Percentiles rank a stretch among this genome's conserved stretches.
phyloP scores from a whole-genome alignment of 257 asterid species.

The Solanum pimpinellifolium region DNA sequence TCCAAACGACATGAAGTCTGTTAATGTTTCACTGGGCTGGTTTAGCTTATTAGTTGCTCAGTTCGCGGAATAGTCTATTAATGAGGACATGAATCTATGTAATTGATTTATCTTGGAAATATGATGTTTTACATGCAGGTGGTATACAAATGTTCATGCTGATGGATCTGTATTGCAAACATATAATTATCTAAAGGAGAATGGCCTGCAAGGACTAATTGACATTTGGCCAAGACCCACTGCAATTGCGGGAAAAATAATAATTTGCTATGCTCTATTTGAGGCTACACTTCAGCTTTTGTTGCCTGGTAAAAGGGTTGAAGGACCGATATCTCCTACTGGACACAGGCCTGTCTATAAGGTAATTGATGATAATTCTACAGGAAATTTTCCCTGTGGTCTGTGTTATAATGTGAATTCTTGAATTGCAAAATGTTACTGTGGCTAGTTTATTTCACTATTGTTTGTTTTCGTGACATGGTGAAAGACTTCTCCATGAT shows the following conservation, averaged over 20 bases:
- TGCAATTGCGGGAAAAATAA: slow-evolving; percentile 59
- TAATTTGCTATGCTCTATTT: slow-evolving; percentile 63
- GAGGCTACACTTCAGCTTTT: slow-evolving; percentile 91
- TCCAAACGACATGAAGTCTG: not conserved
- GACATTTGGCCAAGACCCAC: slow-evolving; percentile 85
- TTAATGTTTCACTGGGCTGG: not conserved
- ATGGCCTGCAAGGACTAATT: slow-evolving; percentile 64
- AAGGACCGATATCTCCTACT: slow-evolving; percentile 85
- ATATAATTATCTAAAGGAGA: slow-evolving; percentile 38
- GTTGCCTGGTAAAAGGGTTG: slow-evolving; percentile 75
- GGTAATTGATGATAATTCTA: slow-evolving; percentile 23
- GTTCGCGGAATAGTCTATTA: not conserved
- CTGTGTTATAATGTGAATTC: not conserved
- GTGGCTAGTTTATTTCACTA: not conserved
- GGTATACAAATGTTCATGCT: slow-evolving; percentile 97
- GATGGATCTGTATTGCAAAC: slow-evolving; percentile 82
- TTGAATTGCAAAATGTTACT: not conserved
- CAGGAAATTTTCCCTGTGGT: not conserved
- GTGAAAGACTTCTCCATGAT: not conserved
- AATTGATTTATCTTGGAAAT: not conserved
- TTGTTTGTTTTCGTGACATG: not conserved
- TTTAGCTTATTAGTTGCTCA: not conserved
- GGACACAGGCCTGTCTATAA: slow-evolving; percentile 87
- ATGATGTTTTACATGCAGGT: slow-evolving; percentile 39
- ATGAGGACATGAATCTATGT: not conserved